phyloP scores from a whole-genome alignment of 805 yeast species.

The Blastobotrys peoriensis region DNA sequence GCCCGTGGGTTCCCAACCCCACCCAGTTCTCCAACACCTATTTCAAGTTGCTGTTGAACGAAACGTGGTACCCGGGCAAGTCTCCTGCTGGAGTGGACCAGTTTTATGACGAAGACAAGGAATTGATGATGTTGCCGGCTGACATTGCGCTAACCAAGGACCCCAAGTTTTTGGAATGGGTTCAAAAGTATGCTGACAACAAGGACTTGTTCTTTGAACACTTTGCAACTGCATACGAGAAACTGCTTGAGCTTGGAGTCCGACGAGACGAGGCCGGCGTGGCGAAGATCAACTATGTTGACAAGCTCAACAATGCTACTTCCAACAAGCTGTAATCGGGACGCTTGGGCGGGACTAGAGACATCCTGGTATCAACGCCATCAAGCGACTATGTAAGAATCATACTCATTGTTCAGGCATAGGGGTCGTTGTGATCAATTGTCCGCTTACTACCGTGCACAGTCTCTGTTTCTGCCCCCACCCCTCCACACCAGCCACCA shows the following conservation, averaged over 20 bases:
- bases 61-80: slow-evolving; percentile 45
- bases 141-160: slow-evolving; percentile 68
- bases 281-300: slow-evolving; percentile 28
- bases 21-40: slow-evolving; percentile 71
- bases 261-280: slow-evolving; percentile 40
- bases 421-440: too few relatives aligned
- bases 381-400: too few relatives aligned
- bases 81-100: slow-evolving; percentile 35
- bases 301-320: slow-evolving; percentile 22
- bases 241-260: slow-evolving; percentile 71
- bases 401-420: too few relatives aligned
- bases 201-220: slow-evolving; percentile 55
- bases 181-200: slow-evolving; percentile 61
- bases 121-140: slow-evolving; percentile 81
- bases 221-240: slow-evolving; percentile 61
- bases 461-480: too few relatives aligned
- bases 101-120: slow-evolving; percentile 45
- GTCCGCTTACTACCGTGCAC: too few relatives aligned
- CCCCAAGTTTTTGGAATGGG: slow-evolving; percentile 53
- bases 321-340: slow-evolving; percentile 15
- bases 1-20: slow-evolving; percentile 86
- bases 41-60: slow-evolving; percentile 49
- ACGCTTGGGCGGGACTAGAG: too few relatives aligned
- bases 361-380: too few relatives aligned
- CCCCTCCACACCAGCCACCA: too few relatives aligned